These are phyloP conservation scores for Strobilomyces dryophilus DNA, from an alignment of 768 basidiomycete genomes.

Conservation along the genomic window DNA sequence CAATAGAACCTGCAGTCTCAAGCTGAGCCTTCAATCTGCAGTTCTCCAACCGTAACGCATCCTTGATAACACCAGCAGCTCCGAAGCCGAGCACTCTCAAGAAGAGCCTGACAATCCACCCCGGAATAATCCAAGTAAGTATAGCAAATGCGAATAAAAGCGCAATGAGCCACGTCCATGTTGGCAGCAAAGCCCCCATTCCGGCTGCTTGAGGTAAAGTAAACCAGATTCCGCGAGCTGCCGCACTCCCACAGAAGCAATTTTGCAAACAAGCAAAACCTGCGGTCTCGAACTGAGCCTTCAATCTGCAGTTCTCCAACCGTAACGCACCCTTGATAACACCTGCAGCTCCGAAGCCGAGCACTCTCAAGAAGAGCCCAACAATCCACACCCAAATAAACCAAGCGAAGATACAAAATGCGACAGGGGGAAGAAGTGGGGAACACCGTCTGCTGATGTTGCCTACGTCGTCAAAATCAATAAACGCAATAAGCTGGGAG, in stretches of 20 bases:
- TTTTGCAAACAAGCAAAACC: not conserved
- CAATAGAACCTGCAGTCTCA: not conserved
- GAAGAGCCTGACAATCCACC: conserved; percentile 12
- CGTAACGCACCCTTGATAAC: conserved; percentile 3
- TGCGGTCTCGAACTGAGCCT: not conserved
- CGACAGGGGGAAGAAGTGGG: not conserved
- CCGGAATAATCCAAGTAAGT: no score
- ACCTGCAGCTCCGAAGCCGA: conserved; percentile 15
- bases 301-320: conserved; percentile 26
- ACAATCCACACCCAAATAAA: conserved; percentile 14
- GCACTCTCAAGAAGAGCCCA: not conserved
- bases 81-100: conserved; percentile 12
- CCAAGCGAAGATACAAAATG: not conserved
- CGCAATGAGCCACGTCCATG: not conserved
- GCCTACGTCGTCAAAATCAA: no score
- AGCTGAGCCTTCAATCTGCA: not conserved
- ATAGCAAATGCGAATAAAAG: no score
- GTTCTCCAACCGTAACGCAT: conserved; percentile 26
- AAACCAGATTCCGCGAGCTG: not conserved
- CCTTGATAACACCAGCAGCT: conserved; percentile 9
- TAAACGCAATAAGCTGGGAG: no score
- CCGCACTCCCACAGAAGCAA: not conserved
- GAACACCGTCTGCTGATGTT: conserved; percentile 1
- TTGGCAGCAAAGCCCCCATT: not conserved
- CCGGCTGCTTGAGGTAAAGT: not conserved